Conservation (phyloP, 2,329 filamentous ascomycete species). For the Venturia asperata region DNA sequence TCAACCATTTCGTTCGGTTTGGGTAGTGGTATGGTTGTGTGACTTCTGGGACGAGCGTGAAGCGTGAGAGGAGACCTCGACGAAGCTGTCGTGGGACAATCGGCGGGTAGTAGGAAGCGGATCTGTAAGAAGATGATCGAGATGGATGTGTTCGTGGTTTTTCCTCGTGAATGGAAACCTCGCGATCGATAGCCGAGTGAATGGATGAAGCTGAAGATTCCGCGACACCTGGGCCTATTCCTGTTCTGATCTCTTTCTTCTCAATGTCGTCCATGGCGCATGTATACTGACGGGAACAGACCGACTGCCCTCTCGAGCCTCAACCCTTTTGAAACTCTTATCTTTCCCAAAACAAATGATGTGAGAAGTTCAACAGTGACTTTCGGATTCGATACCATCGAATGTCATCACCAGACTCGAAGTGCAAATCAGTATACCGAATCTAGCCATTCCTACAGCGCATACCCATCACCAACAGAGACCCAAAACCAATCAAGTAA, state of each 20-base stretch:
- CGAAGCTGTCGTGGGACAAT: slow-evolving; percentile 47
- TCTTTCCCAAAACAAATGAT: too few species aligned
- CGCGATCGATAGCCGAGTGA: not conserved
- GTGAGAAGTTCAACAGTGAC: too few species aligned
- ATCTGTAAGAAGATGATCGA: slow-evolving; percentile 1
- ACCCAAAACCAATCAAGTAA: too few species aligned
- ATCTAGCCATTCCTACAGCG: not conserved
- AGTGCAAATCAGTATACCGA: not conserved
- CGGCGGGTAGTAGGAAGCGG: slow-evolving; percentile 6
- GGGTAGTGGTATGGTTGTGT: slow-evolving; percentile 67
- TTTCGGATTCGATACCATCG: not conserved
- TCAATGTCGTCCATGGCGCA: slow-evolving; percentile 17
- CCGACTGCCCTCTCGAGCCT: not conserved
- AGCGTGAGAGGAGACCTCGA: slow-evolving; percentile 63
- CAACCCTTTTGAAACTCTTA: not conserved
- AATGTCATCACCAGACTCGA: not conserved
- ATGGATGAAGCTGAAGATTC: not conserved
- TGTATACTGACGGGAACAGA: not conserved
- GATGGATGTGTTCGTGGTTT: not conserved
- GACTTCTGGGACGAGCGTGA: slow-evolving; percentile 72
- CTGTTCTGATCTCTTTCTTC: slow-evolving; percentile 9
- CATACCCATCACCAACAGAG: too few species aligned
- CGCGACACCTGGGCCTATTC: not conserved
- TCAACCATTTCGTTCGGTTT: slow-evolving; percentile 71
- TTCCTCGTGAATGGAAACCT: not conserved